These are phyloP conservation scores for Lentinus tigrinus DNA, from an alignment of 768 basidiomycete species.

Conservation along the genomic window DNA sequence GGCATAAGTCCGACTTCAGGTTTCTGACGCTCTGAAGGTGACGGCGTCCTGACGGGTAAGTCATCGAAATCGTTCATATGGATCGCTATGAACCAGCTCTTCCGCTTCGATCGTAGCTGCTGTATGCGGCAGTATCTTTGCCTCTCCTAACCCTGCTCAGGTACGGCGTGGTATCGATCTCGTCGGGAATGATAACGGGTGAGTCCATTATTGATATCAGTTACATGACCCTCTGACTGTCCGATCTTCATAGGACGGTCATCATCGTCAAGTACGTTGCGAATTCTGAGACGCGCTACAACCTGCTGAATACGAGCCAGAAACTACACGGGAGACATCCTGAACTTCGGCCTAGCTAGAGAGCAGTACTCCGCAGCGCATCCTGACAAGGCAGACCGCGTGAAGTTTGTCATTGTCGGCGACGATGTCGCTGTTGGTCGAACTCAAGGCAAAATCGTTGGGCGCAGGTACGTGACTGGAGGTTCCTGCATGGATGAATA, in stretches of 20 bases:
- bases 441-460: constrained; percentile 81
- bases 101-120: constrained; percentile 45
- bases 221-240: not conserved
- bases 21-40: constrained; percentile 39
- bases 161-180: constrained; percentile 80
- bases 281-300: not conserved
- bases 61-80: not conserved
- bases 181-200: constrained; percentile 73
- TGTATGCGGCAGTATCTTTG: constrained; percentile 87
- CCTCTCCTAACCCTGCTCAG: constrained; percentile 85
- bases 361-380: constrained; percentile 77
- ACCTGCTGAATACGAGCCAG: constrained; percentile 38
- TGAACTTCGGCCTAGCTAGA: constrained; percentile 88
- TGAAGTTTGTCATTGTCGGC: constrained; percentile 80
- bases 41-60: constrained; percentile 75
- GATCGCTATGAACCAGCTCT: not conserved
- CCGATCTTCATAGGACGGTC: constrained; percentile 54
- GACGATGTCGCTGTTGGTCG: constrained; percentile 89
- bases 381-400: constrained; percentile 61
- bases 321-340: constrained; percentile 88
- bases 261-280: constrained; percentile 75
- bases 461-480: constrained; percentile 54
- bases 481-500: not conserved
- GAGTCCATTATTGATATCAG: constrained; percentile 15
- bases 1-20: not conserved